Evolutionary conservation across 306 rosid species (phyloP).

Genomic region (Rosa lucieae): DNA sequence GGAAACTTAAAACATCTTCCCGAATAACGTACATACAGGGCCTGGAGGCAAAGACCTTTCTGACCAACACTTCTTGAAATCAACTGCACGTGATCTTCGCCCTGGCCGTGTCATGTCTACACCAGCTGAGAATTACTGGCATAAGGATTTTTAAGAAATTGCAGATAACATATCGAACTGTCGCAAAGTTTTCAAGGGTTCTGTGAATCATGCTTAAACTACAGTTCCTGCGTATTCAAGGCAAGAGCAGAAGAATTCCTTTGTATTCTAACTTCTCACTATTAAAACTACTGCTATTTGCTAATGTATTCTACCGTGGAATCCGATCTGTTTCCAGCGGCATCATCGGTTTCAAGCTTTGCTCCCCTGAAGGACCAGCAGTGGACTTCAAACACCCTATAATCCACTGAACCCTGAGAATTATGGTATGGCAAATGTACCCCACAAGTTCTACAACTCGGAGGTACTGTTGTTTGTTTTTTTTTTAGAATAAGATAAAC

Average conservation of each 20-base stretch:
- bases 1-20: neutral
- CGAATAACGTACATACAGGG: neutral
- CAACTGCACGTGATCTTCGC: neutral
- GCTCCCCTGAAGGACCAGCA: neutral
- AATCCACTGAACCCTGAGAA: constrained; percentile 17
- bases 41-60: constrained; percentile 4
- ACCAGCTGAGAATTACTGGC: neutral
- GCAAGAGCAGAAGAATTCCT: neutral
- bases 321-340: neutral
- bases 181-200: neutral
- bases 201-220: constrained; percentile 5
- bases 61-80: neutral
- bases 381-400: constrained; percentile 30
- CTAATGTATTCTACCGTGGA: neutral
- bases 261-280: neutral
- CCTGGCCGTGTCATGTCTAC: neutral
- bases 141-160: neutral
- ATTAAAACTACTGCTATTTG: neutral
- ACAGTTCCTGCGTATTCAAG: neutral
- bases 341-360: neutral
- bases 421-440: constrained; percentile 31
- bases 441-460: constrained; percentile 28
- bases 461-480: no score
- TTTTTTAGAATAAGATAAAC: no score
- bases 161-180: neutral